A percentile compares a stretch with the other conserved stretches of the same genome.
phyloP scores from a whole-genome alignment of 164 flowering plant species.

The Brasenia schreberi region DNA sequence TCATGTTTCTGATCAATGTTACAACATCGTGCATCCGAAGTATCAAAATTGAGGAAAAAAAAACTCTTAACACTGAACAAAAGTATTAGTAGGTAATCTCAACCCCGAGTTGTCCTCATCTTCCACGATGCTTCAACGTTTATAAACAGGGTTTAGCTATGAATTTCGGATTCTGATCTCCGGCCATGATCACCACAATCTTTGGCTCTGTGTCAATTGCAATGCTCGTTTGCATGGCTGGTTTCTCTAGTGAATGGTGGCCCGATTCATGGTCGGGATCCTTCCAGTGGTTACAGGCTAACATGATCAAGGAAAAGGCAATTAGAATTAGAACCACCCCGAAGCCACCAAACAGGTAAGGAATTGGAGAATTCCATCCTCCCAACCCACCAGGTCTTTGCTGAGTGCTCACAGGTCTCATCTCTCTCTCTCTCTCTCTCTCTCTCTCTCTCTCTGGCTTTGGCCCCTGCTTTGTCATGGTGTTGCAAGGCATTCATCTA shows the following conservation, averaged over 20 bases:
- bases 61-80: no score
- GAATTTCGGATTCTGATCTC: slow-evolving; percentile 31
- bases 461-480: no score
- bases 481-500: no score
- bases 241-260: slow-evolving; percentile 1
- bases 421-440: slow-evolving; percentile 3
- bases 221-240: background rate
- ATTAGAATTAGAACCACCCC: slow-evolving; percentile 18
- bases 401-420: slow-evolving; percentile 10
- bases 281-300: slow-evolving; percentile 26
- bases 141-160: slow-evolving; percentile 20
- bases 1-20: no score
- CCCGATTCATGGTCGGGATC: slow-evolving; percentile 1
- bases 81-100: no score
- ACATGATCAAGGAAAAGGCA: slow-evolving; percentile 26
- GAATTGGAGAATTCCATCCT: slow-evolving; percentile 31
- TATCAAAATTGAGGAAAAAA: no score
- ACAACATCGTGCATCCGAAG: no score
- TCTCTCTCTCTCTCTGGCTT: no score
- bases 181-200: slow-evolving; percentile 45
- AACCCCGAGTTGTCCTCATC: no score
- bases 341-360: slow-evolving; percentile 27
- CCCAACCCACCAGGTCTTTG: background rate
- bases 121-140: no score
- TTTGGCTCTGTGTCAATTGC: slow-evolving; percentile 18